Evolutionary conservation across 495 filamentous ascomycete species (phyloP), one percentile per base, ranked within the genome.

Genomic region (Podospora pseudoanserina): DNA sequence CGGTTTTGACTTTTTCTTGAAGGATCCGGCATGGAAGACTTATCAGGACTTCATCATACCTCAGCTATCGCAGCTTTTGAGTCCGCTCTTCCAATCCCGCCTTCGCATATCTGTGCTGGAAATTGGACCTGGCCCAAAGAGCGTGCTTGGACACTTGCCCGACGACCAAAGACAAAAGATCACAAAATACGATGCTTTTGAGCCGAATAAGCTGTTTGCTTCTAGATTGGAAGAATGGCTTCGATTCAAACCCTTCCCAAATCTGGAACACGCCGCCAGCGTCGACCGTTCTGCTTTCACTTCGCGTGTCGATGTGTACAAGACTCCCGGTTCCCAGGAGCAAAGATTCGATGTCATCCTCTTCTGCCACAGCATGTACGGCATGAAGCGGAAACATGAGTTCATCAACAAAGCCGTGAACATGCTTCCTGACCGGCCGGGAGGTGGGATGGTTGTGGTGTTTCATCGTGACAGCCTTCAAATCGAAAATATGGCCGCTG

Each of bases 281-380:
- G 83, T 89, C 71, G 75, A 72, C 77, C 82, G 68, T 74, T 72
- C 63, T 39, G 81, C 82, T 68, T 88, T 88, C 73, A 68, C 30
- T 72, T 67, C 78, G 60, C 60, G 81, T 62, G 66, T 68, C 39
- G 74, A 57, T 59, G 65, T 72, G 68, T 74, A 63, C 63, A 62
- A 66, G 59, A 74, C 65, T 30, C 16, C 7, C 28, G 13, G 16
- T 13, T 2, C 23, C 5, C 23, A 61, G 3, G 74, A 76, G 66
- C 73, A 81, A 67, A 84, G 79, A 71, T 88, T 79, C 75, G 82
- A 90, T 73, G 66, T 88, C 70, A 76, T 90, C 66, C 73, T 89
- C 64, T 87, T 89, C 76, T 88, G 85, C 74, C 87, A 89, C 77
- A 87, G 86, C 78, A 85, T 88, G 83, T 87, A 90, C 70, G 84